These are phyloP conservation scores for Eucalyptus dawsonii DNA, from an alignment of 345 rosid genomes.

Conservation along the genomic window DNA sequence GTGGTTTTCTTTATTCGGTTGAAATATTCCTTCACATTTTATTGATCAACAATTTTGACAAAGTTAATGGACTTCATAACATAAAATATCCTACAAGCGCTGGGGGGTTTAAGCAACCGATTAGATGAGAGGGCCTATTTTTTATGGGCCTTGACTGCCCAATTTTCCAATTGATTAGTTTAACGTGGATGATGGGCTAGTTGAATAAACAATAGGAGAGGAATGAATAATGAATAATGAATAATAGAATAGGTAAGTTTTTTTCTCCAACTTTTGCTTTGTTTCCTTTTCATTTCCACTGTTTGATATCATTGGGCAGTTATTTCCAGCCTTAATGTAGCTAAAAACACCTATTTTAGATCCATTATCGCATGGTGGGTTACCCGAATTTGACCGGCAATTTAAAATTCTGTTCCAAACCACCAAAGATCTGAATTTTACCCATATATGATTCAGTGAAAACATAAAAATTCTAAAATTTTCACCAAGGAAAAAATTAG, in stretches of 20 bases:
- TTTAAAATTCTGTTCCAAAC: too few species aligned
- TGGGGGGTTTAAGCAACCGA: not conserved
- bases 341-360: not conserved
- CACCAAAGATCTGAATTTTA: too few species aligned
- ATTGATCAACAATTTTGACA: not conserved
- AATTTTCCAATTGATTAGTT: not conserved
- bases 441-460: too few species aligned
- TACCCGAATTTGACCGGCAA: too few species aligned
- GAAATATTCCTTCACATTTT: not conserved
- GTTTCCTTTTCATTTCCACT: not conserved
- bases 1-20: not conserved
- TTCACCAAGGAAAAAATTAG: too few species aligned
- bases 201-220: not conserved
- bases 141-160: not conserved
- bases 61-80: not conserved
- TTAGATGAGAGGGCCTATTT: too few species aligned
- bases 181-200: not conserved
- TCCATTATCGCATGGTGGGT: too few species aligned
- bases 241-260: not conserved
- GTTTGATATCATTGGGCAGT: not conserved
- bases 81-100: not conserved
- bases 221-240: not conserved
- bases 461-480: too few species aligned
- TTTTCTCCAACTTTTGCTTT: not conserved
- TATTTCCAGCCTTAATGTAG: not conserved